Percentiles rank a stretch among this genome's conserved stretches.
Evolutionary conservation across 495 filamentous ascomycete species (phyloP).

Genomic region (Penicillium taxi): DNA sequence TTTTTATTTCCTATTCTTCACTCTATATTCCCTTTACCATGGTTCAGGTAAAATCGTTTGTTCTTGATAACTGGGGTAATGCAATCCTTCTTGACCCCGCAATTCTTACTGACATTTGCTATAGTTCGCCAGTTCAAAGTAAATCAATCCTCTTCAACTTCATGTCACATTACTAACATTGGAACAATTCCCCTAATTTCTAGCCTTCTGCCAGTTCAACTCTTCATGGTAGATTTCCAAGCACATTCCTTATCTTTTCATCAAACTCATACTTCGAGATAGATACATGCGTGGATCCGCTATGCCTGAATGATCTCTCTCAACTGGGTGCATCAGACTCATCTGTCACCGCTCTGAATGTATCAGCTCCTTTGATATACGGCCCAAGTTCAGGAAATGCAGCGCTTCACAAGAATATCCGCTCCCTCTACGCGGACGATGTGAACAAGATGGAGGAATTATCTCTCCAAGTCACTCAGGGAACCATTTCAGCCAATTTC

Average conservation of each 20-base stretch:
- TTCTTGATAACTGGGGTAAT: constrained; percentile 10
- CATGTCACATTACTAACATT: neutral
- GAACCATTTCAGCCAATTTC: constrained; percentile 73
- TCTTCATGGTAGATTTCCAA: constrained; percentile 3
- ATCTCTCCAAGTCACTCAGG: constrained; percentile 55
- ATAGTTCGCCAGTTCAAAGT: constrained; percentile 10
- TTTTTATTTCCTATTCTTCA: no score
- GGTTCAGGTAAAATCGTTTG: constrained; percentile 8
- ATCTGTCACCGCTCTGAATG: neutral
- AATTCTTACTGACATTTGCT: neutral
- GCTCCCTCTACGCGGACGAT: constrained; percentile 21
- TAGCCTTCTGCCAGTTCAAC: neutral
- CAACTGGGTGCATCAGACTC: neutral
- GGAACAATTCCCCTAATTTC: no score
- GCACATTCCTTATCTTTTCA: neutral
- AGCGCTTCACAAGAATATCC: constrained; percentile 3
- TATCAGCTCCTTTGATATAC: constrained; percentile 1
- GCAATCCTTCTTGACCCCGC: neutral
- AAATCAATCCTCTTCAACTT: neutral
- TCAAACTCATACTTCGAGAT: neutral
- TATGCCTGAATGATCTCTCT: constrained; percentile 5
- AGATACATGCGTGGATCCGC: constrained; percentile 12
- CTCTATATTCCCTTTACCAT: no score
- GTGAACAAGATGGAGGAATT: constrained; percentile 15
- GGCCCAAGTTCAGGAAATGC: constrained; percentile 1